Evolutionary conservation across 2,329 filamentous ascomycete species (phyloP), one percentile per base, ranked within the genome.

Genomic region (Phyllosticta capitalensis): DNA sequence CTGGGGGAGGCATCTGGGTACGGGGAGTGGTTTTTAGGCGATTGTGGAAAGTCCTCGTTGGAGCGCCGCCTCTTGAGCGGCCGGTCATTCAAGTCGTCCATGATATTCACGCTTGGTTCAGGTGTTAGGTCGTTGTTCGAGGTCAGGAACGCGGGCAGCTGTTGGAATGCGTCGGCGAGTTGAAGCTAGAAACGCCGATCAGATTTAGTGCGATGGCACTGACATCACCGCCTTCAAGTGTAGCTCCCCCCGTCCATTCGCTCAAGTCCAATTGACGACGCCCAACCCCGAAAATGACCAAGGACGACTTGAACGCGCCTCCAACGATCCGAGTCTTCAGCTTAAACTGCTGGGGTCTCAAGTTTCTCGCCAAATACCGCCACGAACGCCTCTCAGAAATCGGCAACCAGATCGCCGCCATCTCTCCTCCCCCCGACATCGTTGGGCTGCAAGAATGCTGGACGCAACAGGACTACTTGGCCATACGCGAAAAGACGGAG

Each of bases 321-420:
- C 45, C 5, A 10, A 45, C 26, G 50, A 56, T 97, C 70, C 87
- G 88, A 68, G 80, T 97, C 65, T 77, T 96, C 64, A 94, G 90
- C 4, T 83, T 96, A 72, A 99, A 99, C 75, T 96, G 91, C 83
- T 97, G 94, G 92, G 94, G 94, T 56, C 84, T 97, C 63, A 92
- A 95, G 69, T 90, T 85, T 76, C 81, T 97, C 68, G 86, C 92
- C 56, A 86, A 86, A 65, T 83, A 89, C 65, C 89, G 92, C 65
- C 78, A 82, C 64, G 86, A 88, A 67, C 89, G 94, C 51, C 82
- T 97, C 55, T 75, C 81, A 28, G 89, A 95, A 72, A 96, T 97
- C 68, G 92, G 90, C 58, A 85, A 82, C 64, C 88, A 88, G 64
- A 82, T 97, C 63, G 87, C 90, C 64, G 73, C 79, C 50, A 80